Base-by-base conservation (phyloP, 2,329 filamentous ascomycete species). In the Phialophora tarda region DNA sequence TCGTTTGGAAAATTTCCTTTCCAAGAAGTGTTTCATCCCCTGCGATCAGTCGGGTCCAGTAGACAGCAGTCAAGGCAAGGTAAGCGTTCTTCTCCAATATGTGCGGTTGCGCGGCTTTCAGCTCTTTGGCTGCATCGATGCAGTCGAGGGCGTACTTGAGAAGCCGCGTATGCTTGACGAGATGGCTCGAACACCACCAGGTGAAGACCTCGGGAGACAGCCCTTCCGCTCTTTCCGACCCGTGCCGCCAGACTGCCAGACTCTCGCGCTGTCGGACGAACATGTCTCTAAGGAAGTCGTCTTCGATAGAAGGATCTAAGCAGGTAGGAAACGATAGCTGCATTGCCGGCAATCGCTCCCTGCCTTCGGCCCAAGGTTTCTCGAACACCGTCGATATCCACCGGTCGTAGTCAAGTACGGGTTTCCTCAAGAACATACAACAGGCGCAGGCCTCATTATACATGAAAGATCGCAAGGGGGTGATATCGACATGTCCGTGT, bases 361-460 rank as follows among this genome's bases (percentile, higher is more conserved):
- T 51, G 28, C 44, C 58, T 34, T 60, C 44, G 24, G 41, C 28
- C 58, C 58, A 60, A 17, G 21, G 17, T 24, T 4, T 38, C 58
- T 60, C 11, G 44, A 60, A 60, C n/a, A 60, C 58, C 14, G 17
- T 38, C 24, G 44, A 28, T 10, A 60, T 14, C 58, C 58, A 60
- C 4, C 11, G 11, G 44, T 60, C 58, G 30, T 60, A 60, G n/a
- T 60, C 58, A 6, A 60, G 44, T 14, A 60, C 58, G 10, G 58
- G 58, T 28, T 60, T 60, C 24, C 47, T 14, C 11, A 60, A 32
- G 44, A 60, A 60, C 58, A 60, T 60, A 32, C 41, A 50, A 8
- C 58, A 60, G n/a, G 58, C 58, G 44, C 58, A 60, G 12, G 58
- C 58, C 50, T 60, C 58, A n/a, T 60, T 60, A 44, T 60, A 60